Percentiles rank a stretch among this genome's conserved stretches.
Evolutionary conservation across 169 alveolate genomes (phyloP).

Genomic region (Plasmodium inui): DNA sequence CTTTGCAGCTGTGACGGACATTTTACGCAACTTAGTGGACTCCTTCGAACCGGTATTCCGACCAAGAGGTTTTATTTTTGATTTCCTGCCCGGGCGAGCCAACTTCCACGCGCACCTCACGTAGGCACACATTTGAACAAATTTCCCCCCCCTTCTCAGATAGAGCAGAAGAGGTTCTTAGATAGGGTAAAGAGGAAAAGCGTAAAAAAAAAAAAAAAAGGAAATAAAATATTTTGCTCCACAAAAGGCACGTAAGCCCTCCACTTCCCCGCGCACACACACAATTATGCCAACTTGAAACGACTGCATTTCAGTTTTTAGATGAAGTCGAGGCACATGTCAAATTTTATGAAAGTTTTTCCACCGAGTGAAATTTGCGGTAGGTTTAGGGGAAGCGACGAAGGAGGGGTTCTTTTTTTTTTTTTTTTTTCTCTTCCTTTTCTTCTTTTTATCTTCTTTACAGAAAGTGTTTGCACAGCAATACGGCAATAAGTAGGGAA

Average conservation of each 20-base stretch:
- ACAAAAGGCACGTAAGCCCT: neutral
- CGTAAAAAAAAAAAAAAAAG: neutral
- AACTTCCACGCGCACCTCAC: neutral
- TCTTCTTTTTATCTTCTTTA: neutral
- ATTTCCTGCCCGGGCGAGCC: neutral
- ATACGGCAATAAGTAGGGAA: neutral
- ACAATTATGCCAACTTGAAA: neutral
- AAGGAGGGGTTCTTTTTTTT: neutral
- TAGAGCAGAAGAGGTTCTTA: constrained; percentile 36
- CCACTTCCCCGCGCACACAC: neutral
- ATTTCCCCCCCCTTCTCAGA: neutral
- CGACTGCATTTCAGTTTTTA: neutral
- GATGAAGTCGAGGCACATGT: constrained; percentile 22
- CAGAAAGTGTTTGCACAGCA: neutral
- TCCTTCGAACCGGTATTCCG: constrained; percentile 33
- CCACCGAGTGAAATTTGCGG: constrained; percentile 1
- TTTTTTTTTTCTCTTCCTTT: neutral
- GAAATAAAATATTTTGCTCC: neutral
- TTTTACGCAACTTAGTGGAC: constrained; percentile 23
- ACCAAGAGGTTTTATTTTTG: neutral
- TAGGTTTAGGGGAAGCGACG: neutral
- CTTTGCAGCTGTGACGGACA: constrained; percentile 13
- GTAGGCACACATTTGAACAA: neutral
- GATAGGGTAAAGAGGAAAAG: constrained; percentile 6
- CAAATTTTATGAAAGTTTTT: constrained; percentile 33